phyloP scores from a whole-genome alignment of 2,329 filamentous ascomycete species.

The Graphium sp. region DNA sequence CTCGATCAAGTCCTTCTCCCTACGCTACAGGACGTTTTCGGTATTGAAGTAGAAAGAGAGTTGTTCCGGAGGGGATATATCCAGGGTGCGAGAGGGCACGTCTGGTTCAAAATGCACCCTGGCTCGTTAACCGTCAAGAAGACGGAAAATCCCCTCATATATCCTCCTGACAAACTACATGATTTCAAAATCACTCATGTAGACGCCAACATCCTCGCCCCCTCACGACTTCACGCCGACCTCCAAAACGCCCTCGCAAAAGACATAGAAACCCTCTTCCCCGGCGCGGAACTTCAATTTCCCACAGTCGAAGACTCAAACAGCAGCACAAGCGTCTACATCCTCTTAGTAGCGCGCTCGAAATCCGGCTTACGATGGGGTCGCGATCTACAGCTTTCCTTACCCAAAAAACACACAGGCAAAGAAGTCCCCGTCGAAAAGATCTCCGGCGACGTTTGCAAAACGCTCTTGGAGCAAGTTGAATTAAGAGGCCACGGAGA shows the following conservation, averaged over 20 bases:
- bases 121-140: conserved; percentile 18
- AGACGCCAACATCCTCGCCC: conserved; percentile 33
- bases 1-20: conserved; percentile 44
- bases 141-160: conserved; percentile 8
- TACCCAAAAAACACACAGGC: conserved; percentile 20
- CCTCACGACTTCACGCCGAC: conserved; percentile 20
- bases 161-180: conserved; percentile 11
- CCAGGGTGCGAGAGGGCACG: conserved; percentile 23
- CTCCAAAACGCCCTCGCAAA: conserved; percentile 21
- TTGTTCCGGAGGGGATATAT: conserved; percentile 34
- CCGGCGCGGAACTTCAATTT: conserved; percentile 25
- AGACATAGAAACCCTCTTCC: conserved; percentile 23
- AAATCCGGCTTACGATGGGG: conserved; percentile 26
- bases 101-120: conserved; percentile 23
- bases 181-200: conserved; percentile 24
- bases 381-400: conserved; percentile 22
- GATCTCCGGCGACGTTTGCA: conserved; percentile 26
- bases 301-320: conserved; percentile 30
- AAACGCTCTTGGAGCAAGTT: conserved; percentile 26
- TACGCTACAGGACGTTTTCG: conserved; percentile 30
- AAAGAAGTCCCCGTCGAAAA: conserved; percentile 15
- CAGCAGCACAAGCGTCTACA: conserved; percentile 32
- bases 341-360: conserved; percentile 38
- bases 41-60: conserved; percentile 24
- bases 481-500: conserved; percentile 29